Evolutionary conservation across 257 asterid genomes (phyloP), one percentile per base, ranked within the genome.

Genomic region (Gentiana macrophylla): DNA sequence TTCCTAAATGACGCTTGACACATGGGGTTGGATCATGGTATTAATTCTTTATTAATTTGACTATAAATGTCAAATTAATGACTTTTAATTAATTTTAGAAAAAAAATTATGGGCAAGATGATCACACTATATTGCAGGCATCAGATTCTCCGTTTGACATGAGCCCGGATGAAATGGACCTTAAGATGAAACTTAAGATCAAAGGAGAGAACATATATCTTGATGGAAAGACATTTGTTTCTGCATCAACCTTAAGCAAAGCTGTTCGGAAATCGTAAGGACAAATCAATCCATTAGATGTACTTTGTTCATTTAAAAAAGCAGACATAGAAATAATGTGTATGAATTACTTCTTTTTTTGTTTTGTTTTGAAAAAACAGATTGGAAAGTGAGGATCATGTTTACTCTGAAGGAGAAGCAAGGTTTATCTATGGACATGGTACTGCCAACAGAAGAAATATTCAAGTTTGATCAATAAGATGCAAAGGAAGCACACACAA

Each of bases 11-110:
- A n/a, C n/a, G n/a, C n/a, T n/a, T 49, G 97, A 90, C 74, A 86
- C 88, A 35, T 90, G 97, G 97, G 97, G 97, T 60, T 90, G 97
- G 97, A 77, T 86, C 80, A 90, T 90, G 97, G 97, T 89, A 81
- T 56, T 5, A 57, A 47, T 59, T 36, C 65, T 52, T 55, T 4
- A 10, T 24, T 4, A 3, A 47, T 33, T 1, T 11, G 32, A 57
- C 5, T 37, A 3, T 15, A 4, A n/a, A 1, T 11, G 4, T 34
- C 35, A 48, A 37, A 38, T 3, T 38, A 38, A 38, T 38, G 8
- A 38, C 8, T 3, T 24, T 24, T 24, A 24, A 24, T 24, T 24
- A 24, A 24, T 24, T 24, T 0, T 38, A 41, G 46, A 41, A 4
- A 41, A 38, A 41, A 41, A 2, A 3, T 41, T 41, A 6, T 49